Percentiles rank a stretch among this genome's conserved stretches.
Conservation (phyloP, 768 basidiomycete genomes). For the Phylloporus rhodoxanthus region DNA sequence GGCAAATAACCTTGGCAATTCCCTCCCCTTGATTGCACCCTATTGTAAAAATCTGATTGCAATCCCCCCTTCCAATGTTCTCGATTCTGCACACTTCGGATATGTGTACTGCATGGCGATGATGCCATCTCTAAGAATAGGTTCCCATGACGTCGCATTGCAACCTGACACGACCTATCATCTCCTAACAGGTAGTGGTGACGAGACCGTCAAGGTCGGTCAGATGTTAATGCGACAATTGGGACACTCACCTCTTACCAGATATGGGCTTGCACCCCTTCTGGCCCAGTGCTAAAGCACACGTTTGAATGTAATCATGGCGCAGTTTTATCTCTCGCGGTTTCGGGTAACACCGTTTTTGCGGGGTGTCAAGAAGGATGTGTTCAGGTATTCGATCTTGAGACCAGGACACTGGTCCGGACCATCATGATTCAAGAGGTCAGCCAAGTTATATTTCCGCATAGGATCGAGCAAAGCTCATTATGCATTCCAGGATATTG, state of each 20-base stretch:
- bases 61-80: constrained; percentile 64
- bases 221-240: background rate
- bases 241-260: constrained; percentile 21
- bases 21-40: constrained; percentile 31
- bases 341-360: constrained; percentile 73
- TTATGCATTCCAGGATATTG: constrained; percentile 48
- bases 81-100: constrained; percentile 89
- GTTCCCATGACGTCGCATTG: constrained; percentile 27
- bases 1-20: constrained; percentile 48
- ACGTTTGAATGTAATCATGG: constrained; percentile 70
- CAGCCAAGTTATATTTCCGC: constrained; percentile 3
- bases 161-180: constrained; percentile 31
- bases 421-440: constrained; percentile 86
- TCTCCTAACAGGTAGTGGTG: constrained; percentile 84
- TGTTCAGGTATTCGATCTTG: constrained; percentile 86
- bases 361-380: constrained; percentile 94
- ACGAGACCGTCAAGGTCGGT: constrained; percentile 79
- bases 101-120: constrained; percentile 84
- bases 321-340: constrained; percentile 76
- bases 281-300: constrained; percentile 46
- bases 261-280: constrained; percentile 60
- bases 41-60: constrained; percentile 31
- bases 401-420: constrained; percentile 80
- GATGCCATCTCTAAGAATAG: constrained; percentile 36
- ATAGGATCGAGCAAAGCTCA: background rate